Conservation (phyloP, 345 rosid genomes). For the Zanthoxylum bungeanum region DNA sequence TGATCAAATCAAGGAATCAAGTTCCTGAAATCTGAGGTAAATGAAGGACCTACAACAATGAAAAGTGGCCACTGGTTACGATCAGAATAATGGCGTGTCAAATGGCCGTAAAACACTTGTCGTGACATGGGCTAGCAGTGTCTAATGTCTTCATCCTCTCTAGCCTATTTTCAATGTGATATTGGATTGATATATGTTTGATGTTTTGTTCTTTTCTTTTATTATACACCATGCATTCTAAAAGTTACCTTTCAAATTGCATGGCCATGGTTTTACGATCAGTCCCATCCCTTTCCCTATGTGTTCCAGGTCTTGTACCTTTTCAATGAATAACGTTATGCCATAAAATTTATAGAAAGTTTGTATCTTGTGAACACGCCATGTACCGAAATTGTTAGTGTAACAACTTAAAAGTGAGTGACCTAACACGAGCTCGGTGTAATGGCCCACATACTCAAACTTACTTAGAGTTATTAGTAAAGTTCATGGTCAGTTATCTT, state of each 20-base stretch:
- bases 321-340: not conserved
- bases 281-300: conserved; percentile 29
- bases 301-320: not conserved
- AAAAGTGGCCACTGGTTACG: conserved; percentile 9
- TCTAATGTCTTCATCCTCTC: conserved; percentile 15
- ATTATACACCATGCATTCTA: conserved; percentile 39
- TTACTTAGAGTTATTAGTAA: too few relatives aligned
- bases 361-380: not conserved
- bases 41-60: conserved; percentile 22
- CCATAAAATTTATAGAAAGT: not conserved
- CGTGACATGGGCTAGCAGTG: not conserved
- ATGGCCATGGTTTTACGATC: conserved; percentile 34
- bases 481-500: too few relatives aligned
- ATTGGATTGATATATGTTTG: conserved; percentile 1
- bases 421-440: too few relatives aligned
- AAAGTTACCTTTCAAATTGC: conserved; percentile 41
- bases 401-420: not conserved
- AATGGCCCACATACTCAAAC: too few relatives aligned
- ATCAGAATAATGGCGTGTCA: conserved; percentile 15
- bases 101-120: conserved; percentile 8
- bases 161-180: not conserved
- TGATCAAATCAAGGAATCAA: not conserved
- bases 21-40: conserved; percentile 26
- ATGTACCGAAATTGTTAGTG: not conserved
- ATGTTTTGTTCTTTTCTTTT: conserved; percentile 44